Evolutionary conservation across 179 eudicot genomes (phyloP), one percentile per base, ranked within the genome.

Genomic region (Patellifolia procumbens): DNA sequence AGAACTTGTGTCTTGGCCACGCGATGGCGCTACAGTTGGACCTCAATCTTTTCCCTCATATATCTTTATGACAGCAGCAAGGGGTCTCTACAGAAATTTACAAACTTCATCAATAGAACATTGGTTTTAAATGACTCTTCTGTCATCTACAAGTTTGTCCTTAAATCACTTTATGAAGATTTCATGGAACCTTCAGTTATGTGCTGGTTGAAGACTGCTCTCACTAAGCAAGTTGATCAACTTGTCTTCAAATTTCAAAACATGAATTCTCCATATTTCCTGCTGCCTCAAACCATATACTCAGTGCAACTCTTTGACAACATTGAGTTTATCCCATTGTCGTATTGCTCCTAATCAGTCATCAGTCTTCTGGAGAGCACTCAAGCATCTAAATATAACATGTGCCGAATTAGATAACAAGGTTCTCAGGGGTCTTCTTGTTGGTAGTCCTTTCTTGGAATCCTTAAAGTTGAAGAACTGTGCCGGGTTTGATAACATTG

Each of bases 391-490:
- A 59, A 8, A 15, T 60, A 7, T 73, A 28, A 60, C 43, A 9
- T 43, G 58, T 73, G 13, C 26, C 0, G 42, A 37, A 37, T 37
- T 37, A 37, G 42, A 37, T 37, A 3, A 28, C 45, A 48, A 29
- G 42, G 56, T 73, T 17, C 17, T 73, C 29, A 53, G 19, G 43
- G 42, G 29, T 53, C 26, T 73, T 29, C 68, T 73, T 15, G 39
- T 22, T 73, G 76, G 76, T 45, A 73, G 76, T 73, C 68, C 76
- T 45, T 26, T 73, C 42, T 29, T 73, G 68, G 76, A 73, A 37
- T 73, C 68, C 31, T 28, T 73, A 29, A 19, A 73, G 66, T 17
- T 73, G 35, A 28, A 43, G 32, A 28, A 19, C 13, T 73, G 68
- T 60, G 17, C 26, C 17, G 7, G n/a, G 24, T 42, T 26, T 42